phyloP scores from a whole-genome alignment of 352 stramenopile species.

The Globisporangium spiculum region DNA sequence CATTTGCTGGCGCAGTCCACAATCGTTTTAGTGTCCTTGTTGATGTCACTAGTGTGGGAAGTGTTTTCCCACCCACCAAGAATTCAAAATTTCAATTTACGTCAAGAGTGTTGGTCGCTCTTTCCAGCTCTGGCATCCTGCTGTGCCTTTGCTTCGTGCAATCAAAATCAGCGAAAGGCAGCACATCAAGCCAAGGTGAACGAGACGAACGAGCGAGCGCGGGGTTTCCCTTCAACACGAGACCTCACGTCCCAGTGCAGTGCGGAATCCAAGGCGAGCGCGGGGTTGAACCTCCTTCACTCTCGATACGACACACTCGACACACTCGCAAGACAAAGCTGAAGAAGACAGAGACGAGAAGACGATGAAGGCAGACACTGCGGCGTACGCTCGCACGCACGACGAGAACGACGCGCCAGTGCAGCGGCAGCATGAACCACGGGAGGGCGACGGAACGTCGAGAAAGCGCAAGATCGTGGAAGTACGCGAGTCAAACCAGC shows the following conservation, averaged over 20 bases:
- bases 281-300: background rate
- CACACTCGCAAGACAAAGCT: background rate
- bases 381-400: slow-evolving; percentile 11
- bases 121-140: background rate
- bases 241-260: slow-evolving; percentile 1
- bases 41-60: background rate
- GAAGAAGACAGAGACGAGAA: background rate
- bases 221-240: slow-evolving; percentile 19
- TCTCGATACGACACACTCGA: background rate
- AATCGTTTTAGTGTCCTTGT: background rate
- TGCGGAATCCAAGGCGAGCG: slow-evolving; percentile 24
- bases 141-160: background rate
- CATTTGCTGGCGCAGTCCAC: background rate
- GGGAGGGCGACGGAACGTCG: background rate
- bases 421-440: slow-evolving; percentile 3
- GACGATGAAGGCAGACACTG: slow-evolving; percentile 8
- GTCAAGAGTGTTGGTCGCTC: slow-evolving; percentile 4
- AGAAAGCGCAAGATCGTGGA: slow-evolving; percentile 42
- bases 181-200: background rate
- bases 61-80: background rate
- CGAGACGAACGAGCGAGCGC: slow-evolving; percentile 1
- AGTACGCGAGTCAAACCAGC: slow-evolving; percentile 17
- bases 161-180: background rate
- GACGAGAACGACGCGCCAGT: slow-evolving; percentile 19
- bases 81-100: slow-evolving; percentile 19